Evolutionary conservation across 2,329 filamentous ascomycete genomes (phyloP).

Genomic region (Onygenales sp.): DNA sequence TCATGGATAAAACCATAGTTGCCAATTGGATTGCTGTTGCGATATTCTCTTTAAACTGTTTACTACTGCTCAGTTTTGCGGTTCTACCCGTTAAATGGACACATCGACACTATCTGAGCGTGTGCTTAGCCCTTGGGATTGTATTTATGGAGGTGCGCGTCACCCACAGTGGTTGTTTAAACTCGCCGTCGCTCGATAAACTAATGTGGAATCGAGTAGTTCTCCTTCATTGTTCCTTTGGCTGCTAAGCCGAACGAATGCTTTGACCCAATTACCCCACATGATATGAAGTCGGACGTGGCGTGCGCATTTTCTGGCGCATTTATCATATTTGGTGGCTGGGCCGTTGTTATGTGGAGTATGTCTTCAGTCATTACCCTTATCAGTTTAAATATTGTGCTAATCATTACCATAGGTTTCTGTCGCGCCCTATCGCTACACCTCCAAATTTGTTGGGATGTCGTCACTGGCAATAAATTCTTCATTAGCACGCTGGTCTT

Average conservation of each 20-base stretch:
- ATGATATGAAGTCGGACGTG: constrained; percentile 75
- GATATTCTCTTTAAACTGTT: constrained; percentile 61
- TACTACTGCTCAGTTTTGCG: constrained; percentile 70
- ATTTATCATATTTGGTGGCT: constrained; percentile 76
- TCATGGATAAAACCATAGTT: constrained; percentile 49
- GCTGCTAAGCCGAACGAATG: constrained; percentile 72
- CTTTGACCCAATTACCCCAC: constrained; percentile 80
- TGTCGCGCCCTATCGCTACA: constrained; percentile 84
- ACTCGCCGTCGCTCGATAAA: no score
- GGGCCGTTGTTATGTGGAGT: constrained; percentile 76
- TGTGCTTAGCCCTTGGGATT: constrained; percentile 70
- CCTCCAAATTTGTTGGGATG: constrained; percentile 96
- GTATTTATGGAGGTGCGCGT: constrained; percentile 66
- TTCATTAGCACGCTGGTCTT: constrained; percentile 73
- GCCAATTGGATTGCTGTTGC: constrained; percentile 79
- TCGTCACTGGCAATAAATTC: constrained; percentile 77
- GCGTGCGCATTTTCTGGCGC: constrained; percentile 84
- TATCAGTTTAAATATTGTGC: background rate
- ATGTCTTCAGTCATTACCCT: constrained; percentile 16
- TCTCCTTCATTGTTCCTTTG: constrained; percentile 85
- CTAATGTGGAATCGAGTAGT: constrained; percentile 36
- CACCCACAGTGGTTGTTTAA: background rate
- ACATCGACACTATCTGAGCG: constrained; percentile 82
- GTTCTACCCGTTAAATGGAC: constrained; percentile 80
- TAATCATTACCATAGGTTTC: constrained; percentile 47